Percentiles rank a stretch among this genome's conserved stretches.
Conservation (phyloP, 2,329 filamentous ascomycete species). For the Fusarium sp. region DNA sequence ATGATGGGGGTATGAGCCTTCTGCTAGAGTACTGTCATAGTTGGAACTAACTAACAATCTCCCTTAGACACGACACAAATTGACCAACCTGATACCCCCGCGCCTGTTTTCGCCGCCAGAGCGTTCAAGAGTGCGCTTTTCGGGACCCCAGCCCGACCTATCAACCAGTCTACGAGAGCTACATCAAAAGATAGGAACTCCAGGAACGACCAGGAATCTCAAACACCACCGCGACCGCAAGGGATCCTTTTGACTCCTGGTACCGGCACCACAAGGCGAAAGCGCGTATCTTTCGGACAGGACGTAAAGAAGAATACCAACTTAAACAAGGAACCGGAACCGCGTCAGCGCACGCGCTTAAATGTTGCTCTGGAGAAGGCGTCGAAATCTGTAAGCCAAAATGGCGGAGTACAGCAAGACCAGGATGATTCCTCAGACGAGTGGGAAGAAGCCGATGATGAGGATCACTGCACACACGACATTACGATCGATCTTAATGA, state of each 20-base stretch:
- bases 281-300: conserved; percentile 74
- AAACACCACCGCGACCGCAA: conserved; percentile 64
- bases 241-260: conserved; percentile 75
- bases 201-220: conserved; percentile 49
- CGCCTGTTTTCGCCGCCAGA: conserved; percentile 74
- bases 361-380: conserved; percentile 61
- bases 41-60: conserved; percentile 1
- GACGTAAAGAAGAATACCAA: conserved; percentile 63
- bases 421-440: conserved; percentile 54
- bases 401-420: conserved; percentile 21
- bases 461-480: conserved; percentile 66
- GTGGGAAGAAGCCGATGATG: conserved; percentile 65
- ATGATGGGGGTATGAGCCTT: conserved; percentile 49
- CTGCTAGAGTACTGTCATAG: neutral
- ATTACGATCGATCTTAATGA: conserved; percentile 78
- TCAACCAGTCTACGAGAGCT: conserved; percentile 50
- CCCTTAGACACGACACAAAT: conserved; percentile 60
- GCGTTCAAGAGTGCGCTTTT: conserved; percentile 75
- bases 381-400: conserved; percentile 29
- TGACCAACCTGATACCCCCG: conserved; percentile 74
- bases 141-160: conserved; percentile 65
- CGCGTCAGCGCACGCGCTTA: conserved; percentile 58
- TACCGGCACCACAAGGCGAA: conserved; percentile 70
- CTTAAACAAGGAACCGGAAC: conserved; percentile 47
- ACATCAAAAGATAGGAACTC: conserved; percentile 42